Evolutionary conservation across 805 yeast species (phyloP).

Genomic region (Monosporozyma yasuniensis): DNA sequence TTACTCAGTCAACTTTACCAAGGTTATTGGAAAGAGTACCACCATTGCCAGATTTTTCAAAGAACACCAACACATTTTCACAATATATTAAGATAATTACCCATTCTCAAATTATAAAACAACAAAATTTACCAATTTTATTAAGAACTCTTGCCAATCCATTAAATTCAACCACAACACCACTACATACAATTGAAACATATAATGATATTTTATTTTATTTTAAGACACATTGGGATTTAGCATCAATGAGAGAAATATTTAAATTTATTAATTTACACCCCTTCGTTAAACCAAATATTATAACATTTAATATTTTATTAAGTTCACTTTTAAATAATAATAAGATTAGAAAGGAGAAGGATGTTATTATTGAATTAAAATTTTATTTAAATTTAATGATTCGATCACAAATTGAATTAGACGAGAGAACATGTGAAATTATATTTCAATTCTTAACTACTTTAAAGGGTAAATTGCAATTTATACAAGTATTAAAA

Average conservation of each 20-base stretch:
- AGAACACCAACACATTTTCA: not conserved
- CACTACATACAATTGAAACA: constrained; percentile 24
- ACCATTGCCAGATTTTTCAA: too few relatives aligned
- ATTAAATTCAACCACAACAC: constrained; percentile 27
- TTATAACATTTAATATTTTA: constrained; percentile 34
- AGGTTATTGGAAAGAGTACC: constrained; percentile 19
- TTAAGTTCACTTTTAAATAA: constrained; percentile 25
- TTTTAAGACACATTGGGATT: constrained; percentile 32
- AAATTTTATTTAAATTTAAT: constrained; percentile 27
- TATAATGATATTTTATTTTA: constrained; percentile 35
- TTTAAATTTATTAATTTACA: constrained; percentile 33
- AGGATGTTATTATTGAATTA: constrained; percentile 22
- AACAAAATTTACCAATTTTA: constrained; percentile 28
- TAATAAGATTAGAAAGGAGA: constrained; percentile 23
- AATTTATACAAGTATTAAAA: not conserved
- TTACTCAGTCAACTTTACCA: too few relatives aligned
- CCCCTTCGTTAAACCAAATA: constrained; percentile 29
- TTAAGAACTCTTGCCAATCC: constrained; percentile 35
- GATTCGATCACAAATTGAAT: constrained; percentile 21
- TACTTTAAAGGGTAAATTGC: constrained; percentile 4
- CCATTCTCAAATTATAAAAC: constrained; percentile 31
- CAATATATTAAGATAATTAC: constrained; percentile 27
- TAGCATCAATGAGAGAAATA: constrained; percentile 34
- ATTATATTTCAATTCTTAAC: constrained; percentile 28
- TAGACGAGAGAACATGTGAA: constrained; percentile 35